Conservation (phyloP, 1,139 yeast genomes). For the Geotrichum citri-aurantii region DNA sequence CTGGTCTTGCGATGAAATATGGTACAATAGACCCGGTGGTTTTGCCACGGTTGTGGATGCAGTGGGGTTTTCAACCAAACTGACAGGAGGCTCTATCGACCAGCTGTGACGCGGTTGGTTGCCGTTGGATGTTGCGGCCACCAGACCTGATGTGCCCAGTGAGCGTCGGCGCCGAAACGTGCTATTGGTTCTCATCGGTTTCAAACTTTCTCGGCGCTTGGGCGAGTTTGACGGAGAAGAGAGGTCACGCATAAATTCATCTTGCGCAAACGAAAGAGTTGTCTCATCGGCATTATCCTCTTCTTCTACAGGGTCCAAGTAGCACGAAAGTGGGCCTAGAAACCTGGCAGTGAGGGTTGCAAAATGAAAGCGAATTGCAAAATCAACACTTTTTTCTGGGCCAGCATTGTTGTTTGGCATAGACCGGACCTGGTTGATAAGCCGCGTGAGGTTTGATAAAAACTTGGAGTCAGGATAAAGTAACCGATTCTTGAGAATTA, state of each 20-base stretch:
- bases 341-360: slow-evolving; percentile 18
- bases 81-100: background rate
- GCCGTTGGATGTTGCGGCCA: background rate
- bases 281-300: background rate
- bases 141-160: background rate
- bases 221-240: slow-evolving; percentile 6
- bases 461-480: slow-evolving; percentile 15
- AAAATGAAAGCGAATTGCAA: slow-evolving; percentile 18
- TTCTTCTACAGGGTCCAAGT: slow-evolving; percentile 11
- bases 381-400: slow-evolving; percentile 14
- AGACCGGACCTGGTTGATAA: slow-evolving; percentile 1
- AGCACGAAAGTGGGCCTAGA: slow-evolving; percentile 16
- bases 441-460: background rate
- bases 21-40: background rate
- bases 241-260: slow-evolving; percentile 6
- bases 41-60: background rate
- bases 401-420: background rate
- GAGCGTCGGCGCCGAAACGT: slow-evolving; percentile 2
- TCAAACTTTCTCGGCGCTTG: slow-evolving; percentile 4
- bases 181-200: background rate
- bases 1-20: slow-evolving; percentile 1
- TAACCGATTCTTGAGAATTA: slow-evolving; percentile 6
- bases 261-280: slow-evolving; percentile 4
- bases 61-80: background rate
- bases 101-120: background rate